These are phyloP conservation scores for Colletotrichum noveboracense DNA, from an alignment of 2,329 filamentous ascomycete species.

Conservation along the genomic window DNA sequence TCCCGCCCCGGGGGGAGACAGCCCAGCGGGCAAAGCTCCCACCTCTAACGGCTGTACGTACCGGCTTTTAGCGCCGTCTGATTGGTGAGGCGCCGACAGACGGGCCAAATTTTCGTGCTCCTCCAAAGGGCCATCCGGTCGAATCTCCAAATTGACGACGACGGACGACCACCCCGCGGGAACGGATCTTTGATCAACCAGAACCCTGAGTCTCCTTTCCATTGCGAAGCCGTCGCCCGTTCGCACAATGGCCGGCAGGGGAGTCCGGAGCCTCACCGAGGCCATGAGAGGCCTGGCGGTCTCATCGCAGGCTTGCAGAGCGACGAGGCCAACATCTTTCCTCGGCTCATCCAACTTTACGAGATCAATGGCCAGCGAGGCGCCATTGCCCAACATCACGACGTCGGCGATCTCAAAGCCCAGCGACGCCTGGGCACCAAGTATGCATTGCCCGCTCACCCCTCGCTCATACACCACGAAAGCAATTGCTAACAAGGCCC, in stretches of 20 bases:
- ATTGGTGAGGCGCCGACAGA: slow-evolving; percentile 12
- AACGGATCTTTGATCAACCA: background rate
- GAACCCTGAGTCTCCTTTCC: background rate
- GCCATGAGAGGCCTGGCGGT: slow-evolving; percentile 56
- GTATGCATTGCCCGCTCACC: slow-evolving; percentile 34
- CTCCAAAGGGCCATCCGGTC: background rate
- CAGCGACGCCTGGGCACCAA: slow-evolving; percentile 50
- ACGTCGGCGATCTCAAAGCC: slow-evolving; percentile 37
- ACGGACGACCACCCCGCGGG: background rate
- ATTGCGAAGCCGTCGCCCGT: slow-evolving; percentile 1
- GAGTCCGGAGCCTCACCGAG: slow-evolving; percentile 56
- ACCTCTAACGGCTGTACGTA: background rate
- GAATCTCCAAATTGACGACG: background rate
- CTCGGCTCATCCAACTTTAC: slow-evolving; percentile 37
- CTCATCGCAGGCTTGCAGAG: slow-evolving; percentile 40
- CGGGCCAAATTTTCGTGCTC: slow-evolving; percentile 22
- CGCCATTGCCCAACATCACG: slow-evolving; percentile 42
- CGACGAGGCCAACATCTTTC: slow-evolving; percentile 42
- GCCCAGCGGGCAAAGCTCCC: slow-evolving; percentile 5
- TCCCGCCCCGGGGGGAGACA: slow-evolving; percentile 9
- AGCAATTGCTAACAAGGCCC: slow-evolving; percentile 7
- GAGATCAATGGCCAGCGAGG: slow-evolving; percentile 63
- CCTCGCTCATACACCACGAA: background rate
- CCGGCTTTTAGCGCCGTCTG: background rate
- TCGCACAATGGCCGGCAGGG: slow-evolving; percentile 49